A percentile compares a stretch with the other conserved stretches of the same genome.
Evolutionary conservation across 192 early-diverging fungal species (phyloP).

Genomic region (Backusella tuberculispora): DNA sequence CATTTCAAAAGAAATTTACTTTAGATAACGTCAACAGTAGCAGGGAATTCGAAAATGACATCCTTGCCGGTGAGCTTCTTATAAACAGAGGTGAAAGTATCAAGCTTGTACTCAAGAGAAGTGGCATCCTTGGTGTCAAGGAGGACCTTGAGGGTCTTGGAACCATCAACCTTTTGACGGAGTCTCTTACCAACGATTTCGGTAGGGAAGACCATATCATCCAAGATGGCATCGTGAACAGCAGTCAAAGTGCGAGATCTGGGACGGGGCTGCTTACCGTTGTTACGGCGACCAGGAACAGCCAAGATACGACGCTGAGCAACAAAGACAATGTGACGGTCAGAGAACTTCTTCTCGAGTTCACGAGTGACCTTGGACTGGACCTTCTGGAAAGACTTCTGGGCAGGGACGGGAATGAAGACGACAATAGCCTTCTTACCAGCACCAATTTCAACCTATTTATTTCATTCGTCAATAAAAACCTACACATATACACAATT

Average conservation of each 20-base stretch:
- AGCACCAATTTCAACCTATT: conserved; percentile 85
- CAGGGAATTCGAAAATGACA: conserved; percentile 96
- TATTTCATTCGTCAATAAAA: background rate
- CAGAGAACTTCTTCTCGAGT: conserved; percentile 99
- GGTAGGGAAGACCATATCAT: conserved; percentile 98
- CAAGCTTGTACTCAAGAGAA: conserved; percentile 97
- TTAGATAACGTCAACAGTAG: conserved; percentile 41
- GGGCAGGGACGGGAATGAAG: conserved; percentile 93
- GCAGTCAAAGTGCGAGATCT: conserved; percentile 93
- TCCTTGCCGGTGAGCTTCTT: conserved; percentile 97
- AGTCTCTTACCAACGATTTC: conserved; percentile 99
- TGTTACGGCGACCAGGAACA: conserved; percentile 88
- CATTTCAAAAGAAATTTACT: conserved; percentile 20
- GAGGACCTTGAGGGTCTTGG: conserved; percentile 91
- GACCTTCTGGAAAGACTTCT: conserved; percentile 97
- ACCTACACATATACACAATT: background rate
- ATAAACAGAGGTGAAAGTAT: conserved; percentile 96
- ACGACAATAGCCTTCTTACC: conserved; percentile 96
- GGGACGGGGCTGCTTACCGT: conserved; percentile 91
- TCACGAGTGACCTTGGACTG: conserved; percentile 94
- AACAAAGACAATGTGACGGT: conserved; percentile 94
- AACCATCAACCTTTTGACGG: conserved; percentile 94
- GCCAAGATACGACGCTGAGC: conserved; percentile 94
- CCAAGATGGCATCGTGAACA: conserved; percentile 95
- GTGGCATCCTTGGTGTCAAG: conserved; percentile 98